These are phyloP conservation scores for Hebeloma cylindrosporum DNA, from an alignment of 768 basidiomycete species.

Conservation along the genomic window DNA sequence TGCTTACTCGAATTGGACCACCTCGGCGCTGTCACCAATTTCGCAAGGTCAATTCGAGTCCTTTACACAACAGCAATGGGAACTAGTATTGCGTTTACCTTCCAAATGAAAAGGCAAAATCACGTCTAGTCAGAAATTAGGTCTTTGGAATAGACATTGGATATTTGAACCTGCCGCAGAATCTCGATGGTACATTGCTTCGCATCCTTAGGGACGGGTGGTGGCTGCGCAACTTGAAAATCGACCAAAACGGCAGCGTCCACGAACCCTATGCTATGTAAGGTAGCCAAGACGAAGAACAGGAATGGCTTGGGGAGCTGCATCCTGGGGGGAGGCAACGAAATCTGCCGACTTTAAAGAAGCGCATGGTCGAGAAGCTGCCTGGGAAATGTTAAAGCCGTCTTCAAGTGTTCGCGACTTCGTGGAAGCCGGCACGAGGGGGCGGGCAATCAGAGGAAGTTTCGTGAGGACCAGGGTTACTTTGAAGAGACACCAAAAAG, in stretches of 20 bases:
- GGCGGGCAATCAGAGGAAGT: too few species aligned
- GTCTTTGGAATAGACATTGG: background rate
- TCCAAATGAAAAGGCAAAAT: conserved; percentile 73
- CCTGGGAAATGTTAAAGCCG: conserved; percentile 19
- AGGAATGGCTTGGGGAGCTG: conserved; percentile 8
- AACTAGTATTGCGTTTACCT: conserved; percentile 39
- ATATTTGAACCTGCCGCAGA: conserved; percentile 44
- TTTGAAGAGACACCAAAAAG: too few species aligned
- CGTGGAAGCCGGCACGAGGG: conserved; percentile 1
- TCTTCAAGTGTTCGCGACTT: conserved; percentile 19
- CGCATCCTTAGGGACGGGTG: conserved; percentile 58
- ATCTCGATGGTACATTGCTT: conserved; percentile 66
- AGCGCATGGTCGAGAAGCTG: conserved; percentile 28
- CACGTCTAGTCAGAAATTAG: conserved; percentile 43
- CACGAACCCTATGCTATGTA: conserved; percentile 16
- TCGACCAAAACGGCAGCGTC: conserved; percentile 50
- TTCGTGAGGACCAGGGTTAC: too few species aligned
- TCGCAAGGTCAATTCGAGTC: too few species aligned
- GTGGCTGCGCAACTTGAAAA: conserved; percentile 77
- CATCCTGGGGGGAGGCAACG: conserved; percentile 8
- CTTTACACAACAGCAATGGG: background rate
- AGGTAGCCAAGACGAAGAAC: conserved; percentile 10
- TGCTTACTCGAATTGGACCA: conserved; percentile 57
- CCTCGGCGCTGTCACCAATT: conserved; percentile 50
- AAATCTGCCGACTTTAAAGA: background rate